phyloP scores from a whole-genome alignment of 495 filamentous ascomycete species.

The Neurospora sp. region DNA sequence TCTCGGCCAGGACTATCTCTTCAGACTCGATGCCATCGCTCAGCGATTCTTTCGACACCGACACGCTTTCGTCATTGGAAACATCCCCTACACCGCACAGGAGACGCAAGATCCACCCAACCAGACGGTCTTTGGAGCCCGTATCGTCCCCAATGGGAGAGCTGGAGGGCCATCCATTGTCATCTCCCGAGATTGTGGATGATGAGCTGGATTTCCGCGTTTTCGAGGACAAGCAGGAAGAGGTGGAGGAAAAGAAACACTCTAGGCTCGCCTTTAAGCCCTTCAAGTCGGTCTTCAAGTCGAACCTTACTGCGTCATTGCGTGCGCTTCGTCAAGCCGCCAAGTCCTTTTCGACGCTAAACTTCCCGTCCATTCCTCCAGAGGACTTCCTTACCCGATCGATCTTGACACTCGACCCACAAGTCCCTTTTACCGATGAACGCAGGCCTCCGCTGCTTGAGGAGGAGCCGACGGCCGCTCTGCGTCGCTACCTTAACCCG shows the following conservation, averaged over 20 bases:
- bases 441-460: slow-evolving; percentile 67
- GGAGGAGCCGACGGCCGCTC: slow-evolving; percentile 71
- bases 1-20: slow-evolving; percentile 35
- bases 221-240: slow-evolving; percentile 20
- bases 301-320: slow-evolving; percentile 88
- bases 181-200: slow-evolving; percentile 20
- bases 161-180: slow-evolving; percentile 37
- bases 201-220: slow-evolving; percentile 39
- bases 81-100: slow-evolving; percentile 27
- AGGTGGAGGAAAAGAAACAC: slow-evolving; percentile 25
- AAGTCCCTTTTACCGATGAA: slow-evolving; percentile 73
- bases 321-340: slow-evolving; percentile 79
- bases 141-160: slow-evolving; percentile 32
- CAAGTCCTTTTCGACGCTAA: slow-evolving; percentile 69
- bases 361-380: slow-evolving; percentile 61
- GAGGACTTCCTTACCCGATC: slow-evolving; percentile 88
- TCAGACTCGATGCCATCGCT: slow-evolving; percentile 41
- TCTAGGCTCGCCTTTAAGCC: slow-evolving; percentile 24
- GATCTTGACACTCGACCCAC: slow-evolving; percentile 64
- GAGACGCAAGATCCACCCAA: slow-evolving; percentile 26
- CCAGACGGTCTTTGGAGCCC: slow-evolving; percentile 33
- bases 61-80: slow-evolving; percentile 30
- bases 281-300: slow-evolving; percentile 62
- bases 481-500: slow-evolving; percentile 88
- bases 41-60: slow-evolving; percentile 30